Percentiles rank a stretch among this genome's conserved stretches.
Conservation (phyloP, 345 rosid species). For the Syzygium jambos region DNA sequence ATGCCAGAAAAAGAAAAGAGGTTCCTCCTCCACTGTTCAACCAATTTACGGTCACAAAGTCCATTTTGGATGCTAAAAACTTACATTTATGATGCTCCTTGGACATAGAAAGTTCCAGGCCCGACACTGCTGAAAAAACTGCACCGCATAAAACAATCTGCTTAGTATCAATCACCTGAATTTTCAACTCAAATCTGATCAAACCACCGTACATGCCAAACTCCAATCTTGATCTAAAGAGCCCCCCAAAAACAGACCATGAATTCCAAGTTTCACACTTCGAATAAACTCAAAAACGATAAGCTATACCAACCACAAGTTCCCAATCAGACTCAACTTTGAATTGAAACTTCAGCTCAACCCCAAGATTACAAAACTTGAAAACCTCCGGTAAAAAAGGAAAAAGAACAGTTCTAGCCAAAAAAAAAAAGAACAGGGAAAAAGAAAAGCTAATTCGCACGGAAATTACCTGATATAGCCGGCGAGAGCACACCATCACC, state of each 20-base stretch:
- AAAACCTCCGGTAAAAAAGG: not conserved
- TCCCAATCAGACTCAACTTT: not conserved
- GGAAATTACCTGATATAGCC: conserved; percentile 62
- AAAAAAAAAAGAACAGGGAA: not conserved
- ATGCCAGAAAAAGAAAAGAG: not conserved
- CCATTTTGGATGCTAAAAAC: not conserved
- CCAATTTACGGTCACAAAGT: not conserved
- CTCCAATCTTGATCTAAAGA: not conserved
- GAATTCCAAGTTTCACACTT: not conserved
- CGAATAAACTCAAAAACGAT: not conserved
- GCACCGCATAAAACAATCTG: conserved; percentile 7
- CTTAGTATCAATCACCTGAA: not conserved
- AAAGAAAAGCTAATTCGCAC: not conserved
- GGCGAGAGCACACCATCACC: conserved; percentile 80
- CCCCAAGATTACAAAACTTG: not conserved
- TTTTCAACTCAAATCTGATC: not conserved
- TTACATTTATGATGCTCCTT: conserved; percentile 81
- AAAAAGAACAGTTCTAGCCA: not conserved
- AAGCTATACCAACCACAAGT: not conserved
- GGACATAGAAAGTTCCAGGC: conserved; percentile 71
- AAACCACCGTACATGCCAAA: not conserved
- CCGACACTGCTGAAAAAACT: conserved; percentile 93
- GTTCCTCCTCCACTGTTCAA: not conserved
- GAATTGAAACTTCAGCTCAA: not conserved
- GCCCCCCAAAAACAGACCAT: not conserved